Conservation (phyloP, 2,329 filamentous ascomycete genomes). For the Uncinocarpus reesii region DNA sequence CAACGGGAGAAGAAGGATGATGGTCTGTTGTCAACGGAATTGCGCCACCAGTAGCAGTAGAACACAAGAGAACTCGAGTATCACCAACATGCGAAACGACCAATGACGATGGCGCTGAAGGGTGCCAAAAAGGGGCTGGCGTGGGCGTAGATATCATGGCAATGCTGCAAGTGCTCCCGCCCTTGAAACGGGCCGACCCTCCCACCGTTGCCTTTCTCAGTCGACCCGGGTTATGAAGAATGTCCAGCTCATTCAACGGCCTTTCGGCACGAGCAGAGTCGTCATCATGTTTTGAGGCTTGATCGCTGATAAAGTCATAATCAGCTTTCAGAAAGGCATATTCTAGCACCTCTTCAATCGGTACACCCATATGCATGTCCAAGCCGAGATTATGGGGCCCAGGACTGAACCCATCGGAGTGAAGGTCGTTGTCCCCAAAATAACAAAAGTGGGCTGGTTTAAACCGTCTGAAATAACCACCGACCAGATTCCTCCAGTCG, state of each 20-base stretch:
- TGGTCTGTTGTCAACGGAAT: slow-evolving; percentile 81
- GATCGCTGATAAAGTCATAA: slow-evolving; percentile 83
- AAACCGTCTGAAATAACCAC: slow-evolving; percentile 90
- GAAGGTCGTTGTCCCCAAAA: slow-evolving; percentile 27
- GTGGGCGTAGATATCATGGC: slow-evolving; percentile 87
- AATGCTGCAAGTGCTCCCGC: slow-evolving; percentile 83
- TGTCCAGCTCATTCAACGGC: slow-evolving; percentile 74
- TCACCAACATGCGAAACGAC: slow-evolving; percentile 88
- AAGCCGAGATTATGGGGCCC: slow-evolving; percentile 15
- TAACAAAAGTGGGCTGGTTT: slow-evolving; percentile 64
- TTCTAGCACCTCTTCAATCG: slow-evolving; percentile 53
- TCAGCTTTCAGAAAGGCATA: slow-evolving; percentile 93
- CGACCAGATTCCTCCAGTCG: slow-evolving; percentile 73
- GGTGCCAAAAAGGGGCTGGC: slow-evolving; percentile 90
- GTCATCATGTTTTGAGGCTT: slow-evolving; percentile 68
- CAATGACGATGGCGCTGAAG: slow-evolving; percentile 69
- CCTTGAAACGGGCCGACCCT: slow-evolving; percentile 69
- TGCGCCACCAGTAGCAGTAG: slow-evolving; percentile 69
- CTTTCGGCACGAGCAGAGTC: slow-evolving; percentile 63
- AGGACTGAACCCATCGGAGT: slow-evolving; percentile 22
- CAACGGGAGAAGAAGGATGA: slow-evolving; percentile 76
- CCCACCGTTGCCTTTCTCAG: slow-evolving; percentile 49
- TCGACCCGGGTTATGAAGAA: slow-evolving; percentile 56
- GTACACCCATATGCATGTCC: slow-evolving; percentile 30
- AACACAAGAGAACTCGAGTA: slow-evolving; percentile 80